Evolutionary conservation across 139 green algal genomes (phyloP).

Genomic region (Volvox reticuliferus): DNA sequence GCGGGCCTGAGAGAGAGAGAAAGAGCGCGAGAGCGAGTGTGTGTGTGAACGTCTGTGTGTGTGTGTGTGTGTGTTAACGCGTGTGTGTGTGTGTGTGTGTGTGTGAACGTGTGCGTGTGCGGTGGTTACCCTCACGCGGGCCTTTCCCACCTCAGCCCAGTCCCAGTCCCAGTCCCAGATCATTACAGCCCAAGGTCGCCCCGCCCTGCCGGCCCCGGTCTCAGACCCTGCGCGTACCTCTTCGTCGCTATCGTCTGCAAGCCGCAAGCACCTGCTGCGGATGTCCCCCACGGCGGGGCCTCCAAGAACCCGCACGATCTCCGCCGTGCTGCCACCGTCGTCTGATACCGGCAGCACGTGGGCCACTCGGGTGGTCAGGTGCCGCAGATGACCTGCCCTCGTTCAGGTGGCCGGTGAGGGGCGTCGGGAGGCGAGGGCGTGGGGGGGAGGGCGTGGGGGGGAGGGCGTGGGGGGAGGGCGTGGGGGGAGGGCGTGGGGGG

Average conservation of each 20-base stretch:
- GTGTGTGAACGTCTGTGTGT: neutral
- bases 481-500: too few relatives aligned
- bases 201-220: too few relatives aligned
- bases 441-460: too few relatives aligned
- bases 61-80: too few relatives aligned
- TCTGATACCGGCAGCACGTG: slow-evolving; percentile 98
- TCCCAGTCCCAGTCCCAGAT: too few relatives aligned
- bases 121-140: too few relatives aligned
- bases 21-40: neutral
- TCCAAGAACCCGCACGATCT: slow-evolving; percentile 98
- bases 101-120: too few relatives aligned
- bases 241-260: slow-evolving; percentile 89
- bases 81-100: too few relatives aligned
- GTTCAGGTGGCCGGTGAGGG: too few relatives aligned
- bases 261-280: slow-evolving; percentile 92
- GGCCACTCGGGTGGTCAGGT: slow-evolving; percentile 86
- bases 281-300: slow-evolving; percentile 98
- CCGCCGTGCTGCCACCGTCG: slow-evolving; percentile 96
- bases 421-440: neutral
- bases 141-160: too few relatives aligned
- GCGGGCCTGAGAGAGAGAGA: slow-evolving; percentile 57
- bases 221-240: slow-evolving; percentile 70
- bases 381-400: slow-evolving; percentile 68
- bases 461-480: too few relatives aligned
- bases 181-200: too few relatives aligned